Conservation (phyloP, 257 asterid species). For the Nicotiana sylvestris region DNA sequence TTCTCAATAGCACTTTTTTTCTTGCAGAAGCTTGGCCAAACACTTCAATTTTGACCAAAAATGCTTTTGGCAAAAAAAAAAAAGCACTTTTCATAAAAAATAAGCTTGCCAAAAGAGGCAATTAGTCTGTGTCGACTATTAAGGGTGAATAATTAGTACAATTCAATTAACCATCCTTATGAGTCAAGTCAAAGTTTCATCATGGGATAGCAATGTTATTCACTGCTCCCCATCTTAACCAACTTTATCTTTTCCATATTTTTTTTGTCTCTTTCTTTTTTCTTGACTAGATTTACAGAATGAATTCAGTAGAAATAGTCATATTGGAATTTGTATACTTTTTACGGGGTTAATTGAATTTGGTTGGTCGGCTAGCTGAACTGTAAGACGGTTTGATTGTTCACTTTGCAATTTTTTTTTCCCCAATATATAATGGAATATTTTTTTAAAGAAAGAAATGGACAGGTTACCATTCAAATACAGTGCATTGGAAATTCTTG, state of each 20-base stretch:
- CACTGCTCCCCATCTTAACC: neutral
- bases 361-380: too few relatives aligned
- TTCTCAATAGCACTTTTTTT: too few relatives aligned
- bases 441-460: neutral
- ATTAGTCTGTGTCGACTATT: neutral
- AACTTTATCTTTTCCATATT: too few relatives aligned
- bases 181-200: slow-evolving; percentile 1
- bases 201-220: neutral
- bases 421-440: too few relatives aligned
- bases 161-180: neutral
- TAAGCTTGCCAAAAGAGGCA: too few relatives aligned
- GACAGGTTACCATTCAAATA: neutral
- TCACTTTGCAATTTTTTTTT: too few relatives aligned
- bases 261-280: neutral
- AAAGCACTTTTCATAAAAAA: too few relatives aligned
- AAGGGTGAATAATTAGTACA: neutral
- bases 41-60: too few relatives aligned
- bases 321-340: neutral
- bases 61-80: too few relatives aligned
- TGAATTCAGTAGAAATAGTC: neutral
- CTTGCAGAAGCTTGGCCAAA: too few relatives aligned
- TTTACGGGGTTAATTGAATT: neutral
- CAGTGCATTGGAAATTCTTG: too few relatives aligned
- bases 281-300: neutral
- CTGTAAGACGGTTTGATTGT: too few relatives aligned